Evolutionary conservation across 805 yeast species (phyloP), one percentile per base, ranked within the genome.

Genomic region (Schwanniomyces sp.): DNA sequence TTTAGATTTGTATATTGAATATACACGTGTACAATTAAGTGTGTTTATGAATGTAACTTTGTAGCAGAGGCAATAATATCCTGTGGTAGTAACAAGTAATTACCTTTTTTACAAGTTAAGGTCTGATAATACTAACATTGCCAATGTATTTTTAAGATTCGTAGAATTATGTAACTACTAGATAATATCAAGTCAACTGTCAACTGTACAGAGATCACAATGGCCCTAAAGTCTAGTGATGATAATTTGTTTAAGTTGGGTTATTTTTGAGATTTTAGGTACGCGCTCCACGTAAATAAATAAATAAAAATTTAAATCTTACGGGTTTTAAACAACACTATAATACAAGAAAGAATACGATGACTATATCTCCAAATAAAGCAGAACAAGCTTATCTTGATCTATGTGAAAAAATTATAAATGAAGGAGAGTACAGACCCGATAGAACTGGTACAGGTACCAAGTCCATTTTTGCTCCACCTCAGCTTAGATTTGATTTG

Each of bases 391-490:
- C 91, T 12, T 94, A 94, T 63, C 79, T 94, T 38, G 91, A 88
- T 53, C 77, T 94, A 40, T 89, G 97, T 62, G 66, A 74, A 47
- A 74, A 81, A 4, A 92, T 94, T 64, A 82, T 94, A 17, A 74
- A 78, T 1, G 82, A 87, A 52, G 99, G 99, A 36, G 98, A 94
- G 62, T 79, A 79, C 57, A 82, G 99, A 52, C 92, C 94, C 7
- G 99, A 94, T 64, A 78, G 99, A 65, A 94, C 99, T 1, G 99
- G 99, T 1, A 94, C 99, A 0, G 99, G 99, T 5, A 94, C 99
- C 0, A 75, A 71, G 51, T 85, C 96, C 29, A 52, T 94, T 7
- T 94, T 94, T 67, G 99, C 95, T 0, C 99, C 99, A 21, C 97
- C 97, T 10, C 98, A 92, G 62, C 74, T 94, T 50, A 80, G 97